Percentiles rank a stretch among this genome's conserved stretches.
phyloP scores from a whole-genome alignment of 495 filamentous ascomycete species.

The Evernia prunastri region DNA sequence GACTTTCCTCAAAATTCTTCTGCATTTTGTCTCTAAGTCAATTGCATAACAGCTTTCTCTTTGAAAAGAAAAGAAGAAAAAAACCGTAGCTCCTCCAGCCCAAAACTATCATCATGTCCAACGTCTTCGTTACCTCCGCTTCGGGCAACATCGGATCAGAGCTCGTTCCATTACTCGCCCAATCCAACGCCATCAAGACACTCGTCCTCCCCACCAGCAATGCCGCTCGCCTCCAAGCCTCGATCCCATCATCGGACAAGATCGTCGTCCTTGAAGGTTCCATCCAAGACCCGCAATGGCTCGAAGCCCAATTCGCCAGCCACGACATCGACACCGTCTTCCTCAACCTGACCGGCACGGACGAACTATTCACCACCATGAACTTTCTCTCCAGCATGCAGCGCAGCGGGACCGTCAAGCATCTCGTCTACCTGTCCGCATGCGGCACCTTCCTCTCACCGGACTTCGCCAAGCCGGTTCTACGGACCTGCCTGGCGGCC shows the following conservation, averaged over 20 bases:
- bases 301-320: background rate
- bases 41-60: no score
- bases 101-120: conserved; percentile 7
- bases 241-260: background rate
- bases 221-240: background rate
- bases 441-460: conserved; percentile 1
- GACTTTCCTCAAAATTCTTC: no score
- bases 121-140: conserved; percentile 13
- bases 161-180: conserved; percentile 1
- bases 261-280: conserved; percentile 5
- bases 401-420: background rate
- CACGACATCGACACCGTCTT: conserved; percentile 11
- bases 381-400: background rate
- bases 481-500: no score
- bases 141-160: conserved; percentile 3
- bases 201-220: conserved; percentile 9
- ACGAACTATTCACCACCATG: conserved; percentile 10
- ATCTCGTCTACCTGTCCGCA: conserved; percentile 13
- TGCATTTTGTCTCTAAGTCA: no score
- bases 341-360: conserved; percentile 12
- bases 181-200: background rate
- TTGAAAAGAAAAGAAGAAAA: no score
- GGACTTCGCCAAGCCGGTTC: no score
- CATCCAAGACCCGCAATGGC: conserved; percentile 8
- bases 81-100: no score